A percentile compares a stretch with the other conserved stretches of the same genome.
phyloP scores from a whole-genome alignment of 345 rosid species.

The Clausena lansium region DNA sequence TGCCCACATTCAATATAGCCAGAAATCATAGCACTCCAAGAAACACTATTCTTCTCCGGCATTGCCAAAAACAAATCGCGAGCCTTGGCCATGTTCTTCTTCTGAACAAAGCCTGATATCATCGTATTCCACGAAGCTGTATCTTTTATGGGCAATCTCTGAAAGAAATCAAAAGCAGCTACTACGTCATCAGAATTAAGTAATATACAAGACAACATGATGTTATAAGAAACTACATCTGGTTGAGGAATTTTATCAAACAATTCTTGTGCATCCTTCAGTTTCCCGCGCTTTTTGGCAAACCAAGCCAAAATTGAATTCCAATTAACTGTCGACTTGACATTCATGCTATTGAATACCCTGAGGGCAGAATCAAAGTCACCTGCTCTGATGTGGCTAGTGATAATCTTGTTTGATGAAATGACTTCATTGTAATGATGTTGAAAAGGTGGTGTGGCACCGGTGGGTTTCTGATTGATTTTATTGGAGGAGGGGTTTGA shows the following conservation, averaged over 20 bases:
- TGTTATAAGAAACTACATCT: slow-evolving; percentile 61
- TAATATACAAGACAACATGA: slow-evolving; percentile 57
- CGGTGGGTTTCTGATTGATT: slow-evolving; percentile 7
- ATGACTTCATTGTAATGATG: slow-evolving; percentile 27
- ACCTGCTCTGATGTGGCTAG: slow-evolving; percentile 46
- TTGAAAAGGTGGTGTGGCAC: not conserved
- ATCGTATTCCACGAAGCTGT: slow-evolving; percentile 73
- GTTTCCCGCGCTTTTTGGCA: slow-evolving; percentile 38
- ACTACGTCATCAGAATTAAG: slow-evolving; percentile 35
- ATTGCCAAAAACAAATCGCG: slow-evolving; percentile 39
- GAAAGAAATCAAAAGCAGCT: slow-evolving; percentile 49
- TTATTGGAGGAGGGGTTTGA: slow-evolving; percentile 5
- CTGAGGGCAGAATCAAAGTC: slow-evolving; percentile 60
- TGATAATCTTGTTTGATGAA: slow-evolving; percentile 52
- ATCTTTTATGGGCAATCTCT: slow-evolving; percentile 50
- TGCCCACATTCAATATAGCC: slow-evolving; percentile 52
- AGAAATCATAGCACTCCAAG: slow-evolving; percentile 79
- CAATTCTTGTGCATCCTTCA: slow-evolving; percentile 45
- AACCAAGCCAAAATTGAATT: slow-evolving; percentile 62
- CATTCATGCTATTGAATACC: slow-evolving; percentile 54
- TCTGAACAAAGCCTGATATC: slow-evolving; percentile 56
- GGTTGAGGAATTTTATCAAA: slow-evolving; percentile 69
- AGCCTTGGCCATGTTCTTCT: slow-evolving; percentile 50
- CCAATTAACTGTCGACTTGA: slow-evolving; percentile 66
- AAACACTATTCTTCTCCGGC: slow-evolving; percentile 54